Percentiles rank a stretch among this genome's conserved stretches.
Evolutionary conservation across 2,329 filamentous ascomycete genomes (phyloP).

Genomic region (Beauveria pseudobassiana): DNA sequence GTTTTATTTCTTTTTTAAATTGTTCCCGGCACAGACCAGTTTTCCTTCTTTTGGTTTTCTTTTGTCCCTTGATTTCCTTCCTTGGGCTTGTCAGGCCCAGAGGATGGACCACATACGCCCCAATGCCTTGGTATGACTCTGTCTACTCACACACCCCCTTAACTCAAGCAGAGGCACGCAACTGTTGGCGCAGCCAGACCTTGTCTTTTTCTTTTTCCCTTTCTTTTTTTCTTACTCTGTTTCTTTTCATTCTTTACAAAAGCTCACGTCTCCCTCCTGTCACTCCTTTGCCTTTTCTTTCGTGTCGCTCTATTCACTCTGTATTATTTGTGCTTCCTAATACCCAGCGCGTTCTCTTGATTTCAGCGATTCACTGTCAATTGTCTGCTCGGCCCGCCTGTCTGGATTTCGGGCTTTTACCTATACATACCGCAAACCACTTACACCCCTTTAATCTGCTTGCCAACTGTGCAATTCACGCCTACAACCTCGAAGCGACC

Average conservation of each 20-base stretch:
- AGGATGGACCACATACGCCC: slow-evolving; percentile 6
- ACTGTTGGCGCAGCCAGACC: slow-evolving; percentile 7
- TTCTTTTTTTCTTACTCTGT: slow-evolving; percentile 8
- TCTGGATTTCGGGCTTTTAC: background rate
- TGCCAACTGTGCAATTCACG: slow-evolving; percentile 1
- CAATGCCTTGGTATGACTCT: slow-evolving; percentile 6
- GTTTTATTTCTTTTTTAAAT: slow-evolving; percentile 1
- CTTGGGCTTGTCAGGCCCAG: slow-evolving; percentile 4
- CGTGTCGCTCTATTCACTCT: slow-evolving; percentile 9
- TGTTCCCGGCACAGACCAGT: slow-evolving; percentile 10
- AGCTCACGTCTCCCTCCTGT: slow-evolving; percentile 17
- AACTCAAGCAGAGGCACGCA: slow-evolving; percentile 7
- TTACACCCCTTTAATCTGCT: slow-evolving; percentile 11
- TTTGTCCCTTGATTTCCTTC: background rate
- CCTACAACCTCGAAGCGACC: background rate
- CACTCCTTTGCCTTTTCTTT: slow-evolving; percentile 10
- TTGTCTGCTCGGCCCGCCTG: background rate
- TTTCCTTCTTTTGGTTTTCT: slow-evolving; percentile 3
- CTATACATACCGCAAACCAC: slow-evolving; percentile 1
- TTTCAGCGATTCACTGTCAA: background rate
- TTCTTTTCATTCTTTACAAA: slow-evolving; percentile 17
- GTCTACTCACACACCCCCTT: background rate
- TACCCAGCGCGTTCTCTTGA: slow-evolving; percentile 16
- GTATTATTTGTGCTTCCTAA: slow-evolving; percentile 15
- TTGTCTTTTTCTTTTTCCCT: slow-evolving; percentile 8